Base-by-base conservation (phyloP, 805 yeast genomes). In the Suhomyces faveliae region DNA sequence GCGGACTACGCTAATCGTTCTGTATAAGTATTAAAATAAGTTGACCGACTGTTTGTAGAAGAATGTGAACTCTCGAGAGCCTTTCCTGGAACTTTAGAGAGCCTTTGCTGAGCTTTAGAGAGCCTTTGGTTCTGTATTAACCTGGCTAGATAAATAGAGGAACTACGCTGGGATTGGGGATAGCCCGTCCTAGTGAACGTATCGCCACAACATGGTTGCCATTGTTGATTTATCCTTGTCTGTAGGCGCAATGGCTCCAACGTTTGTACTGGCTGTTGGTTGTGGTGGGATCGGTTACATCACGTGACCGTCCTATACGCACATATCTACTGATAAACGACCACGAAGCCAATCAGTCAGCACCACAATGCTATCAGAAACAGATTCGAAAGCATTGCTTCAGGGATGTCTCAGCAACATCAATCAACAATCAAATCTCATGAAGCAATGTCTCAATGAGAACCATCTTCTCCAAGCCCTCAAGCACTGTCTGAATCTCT, bases 401-500 rank as follows among this genome's bases (percentile, higher is more conserved):
- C 62, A 61, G 46, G 58, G 61, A 35, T 63, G 70, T 48, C 59
- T 71, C 23, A 49, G 47, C 44, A 66, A 55, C 51, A 87, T 91
- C 57, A 78, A 77, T 52, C 87, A 83, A 53, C 95, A 91, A 62
- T 81, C 87, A 4, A 71, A 71, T 44, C 77, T 78, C 60, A 89
- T 92, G 96, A 81, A 85, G 55, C 85, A 83, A 58, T 80, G 89
- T 56, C 73, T 92, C 49, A 85, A 83, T 49, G 74, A 81, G 10
- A 66, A 69, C 51, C 81, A 81, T 59, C 76, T 92, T 45, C 84
- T 92, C 81, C 95, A 85, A 61, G 96, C 97, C 1, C 68, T 94
- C 49, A 88, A 89, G 58, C 94, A 90, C 62, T 89, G 96, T 27
- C 81, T 96, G 25, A 81, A 84, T 23, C 82, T 90, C 70, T 73